phyloP scores from a whole-genome alignment of 768 basidiomycete genomes.

The Tulasnella sp. region DNA sequence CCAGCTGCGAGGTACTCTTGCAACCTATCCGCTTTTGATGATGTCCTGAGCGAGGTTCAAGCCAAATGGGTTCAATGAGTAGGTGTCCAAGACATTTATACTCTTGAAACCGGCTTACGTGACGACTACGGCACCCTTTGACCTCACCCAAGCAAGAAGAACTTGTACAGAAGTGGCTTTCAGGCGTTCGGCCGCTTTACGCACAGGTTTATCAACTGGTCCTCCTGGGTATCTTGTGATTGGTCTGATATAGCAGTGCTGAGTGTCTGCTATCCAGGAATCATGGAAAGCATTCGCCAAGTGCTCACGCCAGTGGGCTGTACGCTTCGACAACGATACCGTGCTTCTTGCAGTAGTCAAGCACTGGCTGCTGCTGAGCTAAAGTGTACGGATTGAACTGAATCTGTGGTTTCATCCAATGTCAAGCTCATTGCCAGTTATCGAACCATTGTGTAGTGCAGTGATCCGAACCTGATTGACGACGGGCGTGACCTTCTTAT shows the following conservation, averaged over 20 bases:
- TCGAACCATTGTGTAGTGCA: not conserved
- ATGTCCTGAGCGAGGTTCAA: constrained; percentile 34
- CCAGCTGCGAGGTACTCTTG: constrained; percentile 56
- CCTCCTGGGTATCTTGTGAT: constrained; percentile 50
- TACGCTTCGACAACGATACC: constrained; percentile 59
- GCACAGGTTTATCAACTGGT: constrained; percentile 47
- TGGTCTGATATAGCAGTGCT: constrained; percentile 31
- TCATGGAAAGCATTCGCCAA: constrained; percentile 4
- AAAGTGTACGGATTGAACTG: constrained; percentile 63
- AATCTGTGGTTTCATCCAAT: constrained; percentile 35
- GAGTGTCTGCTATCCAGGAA: not conserved
- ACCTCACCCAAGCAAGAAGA: constrained; percentile 54
- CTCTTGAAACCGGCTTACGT: constrained; percentile 36
- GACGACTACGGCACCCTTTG: constrained; percentile 55
- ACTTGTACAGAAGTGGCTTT: constrained; percentile 53
- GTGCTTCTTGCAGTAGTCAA: constrained; percentile 42
- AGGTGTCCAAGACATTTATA: not conserved
- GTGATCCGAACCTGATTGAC: constrained; percentile 50
- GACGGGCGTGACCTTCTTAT: constrained; percentile 45
- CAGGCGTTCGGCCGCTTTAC: constrained; percentile 40
- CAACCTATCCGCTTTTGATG: constrained; percentile 46
- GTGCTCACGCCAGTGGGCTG: constrained; percentile 47
- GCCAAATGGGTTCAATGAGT: not conserved
- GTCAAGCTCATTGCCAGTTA: not conserved
- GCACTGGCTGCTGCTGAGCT: constrained; percentile 42